Conservation (phyloP, 345 rosid species). For the Sisymbrium altissimum region DNA sequence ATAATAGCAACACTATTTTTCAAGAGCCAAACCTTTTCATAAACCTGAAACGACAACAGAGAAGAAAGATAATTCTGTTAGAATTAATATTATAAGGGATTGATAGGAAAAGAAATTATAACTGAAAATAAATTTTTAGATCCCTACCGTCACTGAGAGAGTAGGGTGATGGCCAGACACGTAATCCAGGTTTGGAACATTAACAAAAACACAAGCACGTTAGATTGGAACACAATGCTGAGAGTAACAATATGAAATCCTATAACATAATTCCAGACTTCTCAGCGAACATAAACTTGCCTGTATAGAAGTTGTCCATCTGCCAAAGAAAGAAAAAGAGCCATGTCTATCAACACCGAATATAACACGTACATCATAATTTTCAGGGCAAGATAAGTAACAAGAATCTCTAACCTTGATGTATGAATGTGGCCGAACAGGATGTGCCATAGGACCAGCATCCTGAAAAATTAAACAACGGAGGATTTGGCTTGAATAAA, state of each 20-base stretch:
- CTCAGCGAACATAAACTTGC: conserved; percentile 43
- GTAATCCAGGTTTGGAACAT: conserved; percentile 28
- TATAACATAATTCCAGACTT: neutral
- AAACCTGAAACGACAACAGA: conserved; percentile 58
- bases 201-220: conserved; percentile 32
- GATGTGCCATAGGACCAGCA: conserved; percentile 99
- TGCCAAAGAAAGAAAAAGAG: conserved; percentile 36
- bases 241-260: neutral
- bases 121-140: neutral
- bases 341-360: conserved; percentile 16
- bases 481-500: neutral
- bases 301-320: conserved; percentile 99
- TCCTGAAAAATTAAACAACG: conserved; percentile 47
- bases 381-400: neutral
- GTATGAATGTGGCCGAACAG: conserved; percentile 97
- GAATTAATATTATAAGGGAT: conserved; percentile 5
- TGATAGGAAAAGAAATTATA: conserved; percentile 2
- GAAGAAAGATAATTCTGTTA: conserved; percentile 22
- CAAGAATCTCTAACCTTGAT: conserved; percentile 62
- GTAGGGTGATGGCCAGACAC: conserved; percentile 31
- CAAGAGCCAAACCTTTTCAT: conserved; percentile 73
- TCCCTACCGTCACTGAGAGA: conserved; percentile 81
- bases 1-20: neutral
- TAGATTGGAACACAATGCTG: conserved; percentile 10
- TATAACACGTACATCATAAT: neutral